A percentile compares a stretch with the other conserved stretches of the same genome.
Evolutionary conservation across 1,284 basidiomycete genomes (phyloP).

Genomic region (Fomitopsis betulina): DNA sequence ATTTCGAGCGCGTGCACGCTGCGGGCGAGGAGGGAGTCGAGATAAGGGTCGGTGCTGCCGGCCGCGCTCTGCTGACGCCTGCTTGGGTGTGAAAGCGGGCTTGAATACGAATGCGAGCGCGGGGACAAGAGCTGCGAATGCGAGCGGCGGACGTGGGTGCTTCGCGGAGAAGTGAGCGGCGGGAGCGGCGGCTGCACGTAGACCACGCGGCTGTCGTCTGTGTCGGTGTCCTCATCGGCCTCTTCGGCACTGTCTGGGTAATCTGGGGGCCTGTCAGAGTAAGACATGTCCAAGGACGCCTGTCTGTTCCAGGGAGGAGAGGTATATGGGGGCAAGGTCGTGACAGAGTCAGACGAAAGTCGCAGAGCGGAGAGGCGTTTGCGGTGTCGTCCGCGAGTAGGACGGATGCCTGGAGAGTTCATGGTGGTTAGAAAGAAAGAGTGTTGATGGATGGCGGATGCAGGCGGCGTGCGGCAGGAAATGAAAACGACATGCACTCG

Average conservation of each 20-base stretch:
- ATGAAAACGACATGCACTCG: not conserved
- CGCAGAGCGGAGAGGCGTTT: slow-evolving; percentile 53
- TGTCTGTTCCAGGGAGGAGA: slow-evolving; percentile 31
- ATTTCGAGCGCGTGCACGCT: slow-evolving; percentile 80
- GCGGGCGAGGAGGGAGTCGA: slow-evolving; percentile 73
- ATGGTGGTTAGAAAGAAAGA: slow-evolving; percentile 8
- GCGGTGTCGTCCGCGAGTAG: slow-evolving; percentile 33
- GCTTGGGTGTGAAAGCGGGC: slow-evolving; percentile 7
- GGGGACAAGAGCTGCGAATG: slow-evolving; percentile 8
- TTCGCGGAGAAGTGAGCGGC: slow-evolving; percentile 17
- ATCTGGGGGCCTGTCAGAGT: slow-evolving; percentile 61
- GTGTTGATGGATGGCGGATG: not conserved
- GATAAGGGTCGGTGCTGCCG: slow-evolving; percentile 35
- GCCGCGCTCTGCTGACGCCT: slow-evolving; percentile 14
- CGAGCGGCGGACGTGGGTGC: not conserved
- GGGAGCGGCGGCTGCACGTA: slow-evolving; percentile 20
- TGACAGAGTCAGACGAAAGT: slow-evolving; percentile 60
- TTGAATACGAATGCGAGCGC: slow-evolving; percentile 10
- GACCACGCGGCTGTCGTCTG: slow-evolving; percentile 23
- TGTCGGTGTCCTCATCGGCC: slow-evolving; percentile 62
- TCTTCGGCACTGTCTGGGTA: slow-evolving; percentile 74
- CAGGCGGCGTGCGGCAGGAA: not conserved
- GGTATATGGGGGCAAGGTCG: slow-evolving; percentile 64
- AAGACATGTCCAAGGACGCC: slow-evolving; percentile 25
- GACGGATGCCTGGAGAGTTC: slow-evolving; percentile 17